These are phyloP conservation scores for Pythium dissotocum DNA, from an alignment of 352 stramenopile species.

Conservation along the genomic window DNA sequence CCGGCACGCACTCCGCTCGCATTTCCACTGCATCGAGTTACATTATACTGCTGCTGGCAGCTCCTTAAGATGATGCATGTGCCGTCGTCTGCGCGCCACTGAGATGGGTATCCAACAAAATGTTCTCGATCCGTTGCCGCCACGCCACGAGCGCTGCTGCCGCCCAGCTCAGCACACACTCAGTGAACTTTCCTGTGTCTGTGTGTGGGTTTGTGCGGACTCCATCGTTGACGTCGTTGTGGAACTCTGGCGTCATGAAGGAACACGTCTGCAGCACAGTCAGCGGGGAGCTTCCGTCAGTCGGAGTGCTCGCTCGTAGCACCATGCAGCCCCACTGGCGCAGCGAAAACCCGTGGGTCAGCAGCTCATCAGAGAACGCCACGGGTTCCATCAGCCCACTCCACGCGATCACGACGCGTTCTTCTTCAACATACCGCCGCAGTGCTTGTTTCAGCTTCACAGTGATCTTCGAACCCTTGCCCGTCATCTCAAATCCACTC, in stretches of 20 bases:
- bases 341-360: slow-evolving; percentile 46
- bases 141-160: too few species aligned
- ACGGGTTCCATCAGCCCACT: slow-evolving; percentile 51
- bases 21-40: too few species aligned
- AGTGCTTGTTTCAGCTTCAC: slow-evolving; percentile 52
- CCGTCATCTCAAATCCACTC: slow-evolving; percentile 55
- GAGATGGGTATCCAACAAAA: too few species aligned
- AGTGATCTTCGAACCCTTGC: slow-evolving; percentile 40
- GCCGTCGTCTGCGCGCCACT: too few species aligned
- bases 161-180: too few species aligned
- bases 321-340: slow-evolving; percentile 57
- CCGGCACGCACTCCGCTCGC: too few species aligned
- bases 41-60: too few species aligned
- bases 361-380: slow-evolving; percentile 43
- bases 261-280: slow-evolving; percentile 53
- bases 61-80: too few species aligned
- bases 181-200: too few species aligned
- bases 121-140: too few species aligned
- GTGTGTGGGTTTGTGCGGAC: too few species aligned
- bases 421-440: slow-evolving; percentile 42
- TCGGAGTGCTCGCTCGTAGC: slow-evolving; percentile 24
- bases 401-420: slow-evolving; percentile 55
- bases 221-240: neutral
- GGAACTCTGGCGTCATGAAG: slow-evolving; percentile 49
- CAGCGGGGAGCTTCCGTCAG: slow-evolving; percentile 24